Percentiles rank a stretch among this genome's conserved stretches.
Conservation (phyloP, 2,329 filamentous ascomycete genomes). For the Colletotrichum tropicale region DNA sequence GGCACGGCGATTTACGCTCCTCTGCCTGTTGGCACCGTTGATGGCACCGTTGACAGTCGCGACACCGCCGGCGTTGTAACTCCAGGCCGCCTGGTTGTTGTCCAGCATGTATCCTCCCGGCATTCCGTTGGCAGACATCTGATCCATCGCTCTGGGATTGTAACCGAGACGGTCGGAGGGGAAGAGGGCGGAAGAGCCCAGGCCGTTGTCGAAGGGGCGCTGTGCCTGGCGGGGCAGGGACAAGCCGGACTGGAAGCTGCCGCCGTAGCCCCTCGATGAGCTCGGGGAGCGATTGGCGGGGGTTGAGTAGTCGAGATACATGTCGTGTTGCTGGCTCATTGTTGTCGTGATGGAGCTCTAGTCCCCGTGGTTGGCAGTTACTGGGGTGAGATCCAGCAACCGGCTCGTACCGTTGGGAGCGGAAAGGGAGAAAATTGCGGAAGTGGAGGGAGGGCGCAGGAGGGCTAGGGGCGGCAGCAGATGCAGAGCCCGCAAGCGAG, state of each 20-base stretch:
- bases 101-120: slow-evolving; percentile 59
- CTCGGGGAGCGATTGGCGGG: slow-evolving; percentile 59
- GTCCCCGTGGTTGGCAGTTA: not conserved
- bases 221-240: slow-evolving; percentile 61
- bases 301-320: slow-evolving; percentile 74
- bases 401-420: not conserved
- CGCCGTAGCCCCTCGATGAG: slow-evolving; percentile 57
- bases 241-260: slow-evolving; percentile 40
- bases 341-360: slow-evolving; percentile 22
- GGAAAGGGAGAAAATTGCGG: not conserved
- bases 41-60: slow-evolving; percentile 67
- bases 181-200: slow-evolving; percentile 70
- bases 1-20: slow-evolving; percentile 57
- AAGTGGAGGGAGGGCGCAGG: slow-evolving; percentile 10
- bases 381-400: slow-evolving; percentile 14
- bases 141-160: slow-evolving; percentile 63
- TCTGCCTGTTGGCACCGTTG: slow-evolving; percentile 64
- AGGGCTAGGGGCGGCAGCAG: slow-evolving; percentile 7
- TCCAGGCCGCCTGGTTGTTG: slow-evolving; percentile 83
- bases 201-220: slow-evolving; percentile 77
- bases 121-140: slow-evolving; percentile 43
- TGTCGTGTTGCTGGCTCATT: slow-evolving; percentile 63
- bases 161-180: slow-evolving; percentile 68
- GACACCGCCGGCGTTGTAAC: slow-evolving; percentile 71
- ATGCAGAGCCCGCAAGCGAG: slow-evolving; percentile 12